Percentiles rank a stretch among this genome's conserved stretches.
Conservation (phyloP, 2,329 filamentous ascomycete genomes). For the Blumeria graminis region DNA sequence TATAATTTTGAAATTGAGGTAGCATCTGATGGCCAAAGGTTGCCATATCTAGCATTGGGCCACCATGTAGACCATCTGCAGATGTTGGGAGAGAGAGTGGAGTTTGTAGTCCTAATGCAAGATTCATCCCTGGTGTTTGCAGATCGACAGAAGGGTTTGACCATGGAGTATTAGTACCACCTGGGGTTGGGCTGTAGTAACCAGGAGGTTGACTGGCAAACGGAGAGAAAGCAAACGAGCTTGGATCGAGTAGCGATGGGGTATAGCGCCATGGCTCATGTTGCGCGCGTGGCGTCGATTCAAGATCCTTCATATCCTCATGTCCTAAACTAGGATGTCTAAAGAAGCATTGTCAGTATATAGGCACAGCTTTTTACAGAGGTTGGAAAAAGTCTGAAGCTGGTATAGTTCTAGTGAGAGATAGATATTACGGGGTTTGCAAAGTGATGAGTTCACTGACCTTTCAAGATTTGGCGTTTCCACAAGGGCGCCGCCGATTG, state of each 20-base stretch:
- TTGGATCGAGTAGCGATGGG: constrained; percentile 68
- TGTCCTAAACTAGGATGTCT: constrained; percentile 13
- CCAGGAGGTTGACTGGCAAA: constrained; percentile 61
- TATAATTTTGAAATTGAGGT: constrained; percentile 39
- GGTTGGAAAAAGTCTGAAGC: no score
- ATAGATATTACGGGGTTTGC: not conserved
- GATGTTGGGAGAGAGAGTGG: constrained; percentile 58
- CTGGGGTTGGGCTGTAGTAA: constrained; percentile 75
- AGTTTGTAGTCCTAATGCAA: constrained; percentile 31
- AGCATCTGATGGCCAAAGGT: constrained; percentile 32
- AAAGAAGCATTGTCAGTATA: not conserved
- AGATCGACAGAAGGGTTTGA: constrained; percentile 68
- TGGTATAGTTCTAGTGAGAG: not conserved
- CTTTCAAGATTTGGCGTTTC: constrained; percentile 12
- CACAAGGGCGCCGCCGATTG: constrained; percentile 7
- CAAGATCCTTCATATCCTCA: constrained; percentile 40
- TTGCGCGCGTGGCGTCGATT: constrained; percentile 57
- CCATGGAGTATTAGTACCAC: constrained; percentile 56
- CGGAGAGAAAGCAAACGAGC: constrained; percentile 53
- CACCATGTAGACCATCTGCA: constrained; percentile 36
- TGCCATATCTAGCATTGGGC: constrained; percentile 36
- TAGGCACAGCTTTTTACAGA: no score
- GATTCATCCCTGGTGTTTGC: constrained; percentile 60
- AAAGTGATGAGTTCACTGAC: constrained; percentile 5
- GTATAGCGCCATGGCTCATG: constrained; percentile 75